Base-by-base conservation (phyloP, 139 green algal genomes). In the Astrephomene gubernaculifera region DNA sequence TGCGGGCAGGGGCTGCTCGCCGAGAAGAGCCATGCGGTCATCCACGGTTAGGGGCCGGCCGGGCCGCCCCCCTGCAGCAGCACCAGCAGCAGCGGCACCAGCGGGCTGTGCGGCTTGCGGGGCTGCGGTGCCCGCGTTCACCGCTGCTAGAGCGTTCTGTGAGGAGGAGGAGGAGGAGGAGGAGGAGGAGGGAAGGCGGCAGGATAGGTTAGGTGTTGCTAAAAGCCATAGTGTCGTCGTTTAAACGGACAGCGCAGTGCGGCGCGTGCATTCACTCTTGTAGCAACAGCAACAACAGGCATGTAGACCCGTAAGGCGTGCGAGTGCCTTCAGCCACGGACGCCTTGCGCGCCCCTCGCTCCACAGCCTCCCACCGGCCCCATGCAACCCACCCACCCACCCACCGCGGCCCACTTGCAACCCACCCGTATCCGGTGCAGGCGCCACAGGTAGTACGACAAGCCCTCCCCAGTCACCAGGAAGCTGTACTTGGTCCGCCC, bases 371-470 rank as follows among this genome's bases (percentile, higher is more conserved):
- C 65, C 65, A 24, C 65, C 65, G 45, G 65, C 31, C 1, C 27
- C 21, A 76, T n/a, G n/a, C n/a, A n/a, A n/a, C n/a, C n/a, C n/a
- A n/a, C n/a, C n/a, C n/a, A n/a, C n/a, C 12, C 71, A 79, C 60
- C 57, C 41, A 43, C 63, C 41, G n/a, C n/a, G 39, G 81, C 43
- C 24, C 25, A 41, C n/a, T 14, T 22, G 57, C n/a, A 65, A 57
- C 79, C 21, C 35, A 72, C 69, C 76, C 63, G 71, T 9, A 92
- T 92, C 49, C 83, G 75, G 78, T 90, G 68, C 52, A 96, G 85
- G 73, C 89, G 87, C 90, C 92, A 96, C 0, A 65, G 35, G 85
- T 98, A 99, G 90, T 97, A 99, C 52, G 85, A 87, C 6, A 88
- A 71, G 4, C 93, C 95, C 8, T 92, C 73, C 0, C 94, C 96